Conservation (phyloP, 768 basidiomycete species). For the Russula sp. region DNA sequence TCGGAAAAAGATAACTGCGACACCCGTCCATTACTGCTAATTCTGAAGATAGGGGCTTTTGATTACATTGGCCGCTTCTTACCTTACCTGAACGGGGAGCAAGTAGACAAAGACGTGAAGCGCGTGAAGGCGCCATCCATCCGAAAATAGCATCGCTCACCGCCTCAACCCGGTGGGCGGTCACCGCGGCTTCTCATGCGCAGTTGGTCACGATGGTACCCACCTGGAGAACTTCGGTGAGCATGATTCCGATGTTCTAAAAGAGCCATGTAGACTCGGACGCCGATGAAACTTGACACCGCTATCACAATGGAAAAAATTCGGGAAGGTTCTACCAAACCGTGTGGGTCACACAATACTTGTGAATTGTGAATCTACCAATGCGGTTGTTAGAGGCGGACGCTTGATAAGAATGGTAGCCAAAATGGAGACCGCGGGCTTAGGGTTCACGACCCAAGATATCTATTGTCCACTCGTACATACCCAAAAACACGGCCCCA, state of each 20-base stretch:
- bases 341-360: neutral
- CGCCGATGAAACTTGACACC: conserved; percentile 7
- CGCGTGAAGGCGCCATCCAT: conserved; percentile 18
- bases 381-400: neutral
- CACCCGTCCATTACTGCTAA: neutral
- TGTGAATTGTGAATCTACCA: conserved; percentile 8
- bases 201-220: conserved; percentile 12
- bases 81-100: conserved; percentile 15
- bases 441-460: conserved; percentile 17
- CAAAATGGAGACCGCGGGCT: conserved; percentile 4
- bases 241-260: neutral
- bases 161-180: conserved; percentile 14
- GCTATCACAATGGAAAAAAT: neutral
- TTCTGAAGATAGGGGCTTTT: conserved; percentile 28
- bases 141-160: conserved; percentile 12
- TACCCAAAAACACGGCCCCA: conserved; percentile 95
- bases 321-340: neutral
- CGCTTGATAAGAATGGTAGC: conserved; percentile 3
- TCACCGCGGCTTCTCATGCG: conserved; percentile 11
- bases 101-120: conserved; percentile 11
- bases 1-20: conserved; percentile 14
- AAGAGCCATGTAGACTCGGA: conserved; percentile 4
- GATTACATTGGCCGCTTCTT: conserved; percentile 26
- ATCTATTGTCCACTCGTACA: conserved; percentile 68
- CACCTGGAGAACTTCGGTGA: neutral